phyloP scores from a whole-genome alignment of 331 rosid genomes.

The Dryas integrifolia region DNA sequence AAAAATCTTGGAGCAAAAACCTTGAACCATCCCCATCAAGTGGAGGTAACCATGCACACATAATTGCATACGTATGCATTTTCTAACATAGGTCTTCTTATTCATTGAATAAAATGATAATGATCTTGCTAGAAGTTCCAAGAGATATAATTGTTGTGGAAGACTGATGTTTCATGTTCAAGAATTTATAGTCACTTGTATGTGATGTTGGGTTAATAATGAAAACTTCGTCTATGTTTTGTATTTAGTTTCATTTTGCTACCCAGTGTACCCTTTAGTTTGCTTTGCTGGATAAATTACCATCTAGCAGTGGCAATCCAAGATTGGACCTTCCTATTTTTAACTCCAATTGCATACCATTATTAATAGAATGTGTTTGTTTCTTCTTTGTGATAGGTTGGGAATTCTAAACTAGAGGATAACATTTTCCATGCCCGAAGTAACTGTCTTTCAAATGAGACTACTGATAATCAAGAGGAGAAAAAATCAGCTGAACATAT shows the following conservation, averaged over 20 bases:
- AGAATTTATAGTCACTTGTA: background rate
- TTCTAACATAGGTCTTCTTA: background rate
- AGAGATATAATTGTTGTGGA: background rate
- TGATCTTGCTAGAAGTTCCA: background rate
- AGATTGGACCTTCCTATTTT: background rate
- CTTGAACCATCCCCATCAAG: constrained; percentile 31
- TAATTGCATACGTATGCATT: too few relatives aligned
- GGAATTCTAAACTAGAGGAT: constrained; percentile 43
- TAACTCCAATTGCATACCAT: background rate
- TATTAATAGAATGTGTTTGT: constrained; percentile 22
- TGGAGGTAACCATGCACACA: constrained; percentile 49
- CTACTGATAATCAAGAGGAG: constrained; percentile 43
- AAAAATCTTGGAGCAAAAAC: constrained; percentile 50
- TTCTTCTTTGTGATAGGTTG: constrained; percentile 54
- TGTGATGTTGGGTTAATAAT: background rate
- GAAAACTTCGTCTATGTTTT: background rate
- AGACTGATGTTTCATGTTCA: background rate
- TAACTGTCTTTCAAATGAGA: constrained; percentile 32
- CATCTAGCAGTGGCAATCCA: background rate
- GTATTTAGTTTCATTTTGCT: background rate
- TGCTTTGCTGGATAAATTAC: background rate
- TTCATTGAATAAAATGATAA: background rate
- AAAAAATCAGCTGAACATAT: constrained; percentile 40
- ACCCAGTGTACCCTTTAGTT: background rate
- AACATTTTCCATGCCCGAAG: constrained; percentile 34